Evolutionary conservation across 176 grass and related monocot genomes (phyloP), one percentile per base, ranked within the genome.

Genomic region (Oryza glaberrima): DNA sequence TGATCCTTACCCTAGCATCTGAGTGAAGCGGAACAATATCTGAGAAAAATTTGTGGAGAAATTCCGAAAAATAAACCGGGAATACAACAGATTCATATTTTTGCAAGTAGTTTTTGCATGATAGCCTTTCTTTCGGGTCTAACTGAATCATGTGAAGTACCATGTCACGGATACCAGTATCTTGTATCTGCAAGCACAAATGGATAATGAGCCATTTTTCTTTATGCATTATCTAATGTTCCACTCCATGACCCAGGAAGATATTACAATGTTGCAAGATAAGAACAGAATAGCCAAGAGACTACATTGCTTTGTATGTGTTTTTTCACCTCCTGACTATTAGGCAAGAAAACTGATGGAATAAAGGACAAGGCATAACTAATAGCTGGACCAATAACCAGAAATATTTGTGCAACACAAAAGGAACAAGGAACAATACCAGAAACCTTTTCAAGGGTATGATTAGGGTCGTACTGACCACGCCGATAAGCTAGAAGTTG

Each of bases 91-190:
- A 88, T 76, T 87, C 89, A 85, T 94, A 98, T 88, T 86, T 94
- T 81, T 98, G 85, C 89, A 98, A 88, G 88, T 95, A 98, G 51
- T 75, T 87, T 87, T 87, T 86, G 85, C 91, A 98, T 43, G 96
- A 83, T 51, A 95, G 77, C 89, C 96, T 95, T 84, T 92, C 87
- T 67, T 90, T 87, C 36, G 96, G 93, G 73, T 98, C 93, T 70
- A 98, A 90, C 84, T 98, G 96, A 76, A 95, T 98, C 96, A 98
- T 98, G 83, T 98, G 93, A 90, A 95, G 93, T 92, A 98, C 91
- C 96, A 98, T 95, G 49, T 94, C 92, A 72, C 83, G 93, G 77
- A 98, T 95, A 85, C 91, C 91, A 81, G 75, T 47, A 87, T 95
- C 96, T 92, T 98, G 96, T 88, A 98, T 95, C 96, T 98, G 88